Conservation (phyloP, 2,329 filamentous ascomycete species). For the Periconia sp. region DNA sequence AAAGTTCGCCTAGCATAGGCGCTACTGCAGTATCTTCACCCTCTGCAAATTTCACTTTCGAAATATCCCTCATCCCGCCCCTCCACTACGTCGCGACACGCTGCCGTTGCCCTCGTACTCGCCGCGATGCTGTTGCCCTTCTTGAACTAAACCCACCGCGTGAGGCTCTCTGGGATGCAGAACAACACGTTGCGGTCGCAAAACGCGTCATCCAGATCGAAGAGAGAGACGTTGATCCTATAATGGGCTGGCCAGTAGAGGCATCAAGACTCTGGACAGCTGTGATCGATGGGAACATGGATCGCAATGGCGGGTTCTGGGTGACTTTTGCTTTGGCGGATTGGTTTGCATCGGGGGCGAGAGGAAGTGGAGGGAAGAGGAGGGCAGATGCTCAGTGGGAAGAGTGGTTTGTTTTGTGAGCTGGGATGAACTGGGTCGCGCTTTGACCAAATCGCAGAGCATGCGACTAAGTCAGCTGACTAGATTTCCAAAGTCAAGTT, state of each 20-base stretch:
- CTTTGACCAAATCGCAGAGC: too few relatives aligned
- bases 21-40: neutral
- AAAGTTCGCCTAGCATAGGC: neutral
- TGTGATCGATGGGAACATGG: conserved; percentile 23
- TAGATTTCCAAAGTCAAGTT: too few relatives aligned
- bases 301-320: conserved; percentile 21
- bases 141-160: conserved; percentile 19
- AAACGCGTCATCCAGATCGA: conserved; percentile 29
- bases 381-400: conserved; percentile 10
- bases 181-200: conserved; percentile 19
- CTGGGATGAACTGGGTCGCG: neutral
- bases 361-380: conserved; percentile 1
- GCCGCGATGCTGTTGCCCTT: conserved; percentile 21
- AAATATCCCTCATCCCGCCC: conserved; percentile 15
- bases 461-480: too few relatives aligned
- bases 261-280: conserved; percentile 20
- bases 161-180: conserved; percentile 27
- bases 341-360: conserved; percentile 1
- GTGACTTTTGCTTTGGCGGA: conserved; percentile 9
- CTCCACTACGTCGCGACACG: conserved; percentile 16
- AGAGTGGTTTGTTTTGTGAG: conserved; percentile 15
- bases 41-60: conserved; percentile 17
- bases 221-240: conserved; percentile 23
- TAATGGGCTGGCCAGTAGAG: conserved; percentile 23
- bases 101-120: conserved; percentile 23